phyloP scores from a whole-genome alignment of 2,329 filamentous ascomycete genomes.

The Xylaria sp. region DNA sequence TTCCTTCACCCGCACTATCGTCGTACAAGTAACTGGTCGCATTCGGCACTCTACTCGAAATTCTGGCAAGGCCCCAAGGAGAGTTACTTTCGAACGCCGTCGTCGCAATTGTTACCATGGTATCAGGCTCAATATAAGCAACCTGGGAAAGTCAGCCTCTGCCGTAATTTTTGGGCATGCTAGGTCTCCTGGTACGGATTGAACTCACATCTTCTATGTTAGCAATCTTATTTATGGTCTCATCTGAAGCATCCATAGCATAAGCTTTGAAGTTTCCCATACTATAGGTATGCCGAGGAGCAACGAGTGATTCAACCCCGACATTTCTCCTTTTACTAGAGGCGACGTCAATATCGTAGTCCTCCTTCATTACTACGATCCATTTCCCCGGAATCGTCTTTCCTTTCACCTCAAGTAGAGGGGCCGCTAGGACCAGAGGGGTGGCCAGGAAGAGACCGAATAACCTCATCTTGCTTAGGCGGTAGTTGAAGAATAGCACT shows the following conservation, averaged over 20 bases:
- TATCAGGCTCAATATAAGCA: slow-evolving; percentile 44
- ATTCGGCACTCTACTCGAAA: slow-evolving; percentile 50
- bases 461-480: slow-evolving; percentile 42
- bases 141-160: slow-evolving; percentile 38
- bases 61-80: slow-evolving; percentile 54
- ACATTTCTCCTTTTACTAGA: slow-evolving; percentile 25
- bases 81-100: slow-evolving; percentile 50
- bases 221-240: slow-evolving; percentile 38
- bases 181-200: neutral
- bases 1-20: slow-evolving; percentile 53
- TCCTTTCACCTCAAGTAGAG: slow-evolving; percentile 40
- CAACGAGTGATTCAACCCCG: slow-evolving; percentile 29
- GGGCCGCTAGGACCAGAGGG: slow-evolving; percentile 41
- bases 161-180: neutral
- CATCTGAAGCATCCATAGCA: slow-evolving; percentile 43
- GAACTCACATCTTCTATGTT: slow-evolving; percentile 40
- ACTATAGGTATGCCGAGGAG: slow-evolving; percentile 41
- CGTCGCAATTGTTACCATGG: slow-evolving; percentile 37
- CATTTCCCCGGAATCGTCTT: slow-evolving; percentile 44
- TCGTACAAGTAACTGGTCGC: slow-evolving; percentile 53
- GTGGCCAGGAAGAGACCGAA: slow-evolving; percentile 36
- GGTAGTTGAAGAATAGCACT: neutral
- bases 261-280: slow-evolving; percentile 45
- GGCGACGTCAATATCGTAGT: slow-evolving; percentile 29
- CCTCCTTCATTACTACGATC: slow-evolving; percentile 47